These are phyloP conservation scores for Pezicula radicicola DNA, from an alignment of 2,329 filamentous ascomycete genomes.

Conservation along the genomic window DNA sequence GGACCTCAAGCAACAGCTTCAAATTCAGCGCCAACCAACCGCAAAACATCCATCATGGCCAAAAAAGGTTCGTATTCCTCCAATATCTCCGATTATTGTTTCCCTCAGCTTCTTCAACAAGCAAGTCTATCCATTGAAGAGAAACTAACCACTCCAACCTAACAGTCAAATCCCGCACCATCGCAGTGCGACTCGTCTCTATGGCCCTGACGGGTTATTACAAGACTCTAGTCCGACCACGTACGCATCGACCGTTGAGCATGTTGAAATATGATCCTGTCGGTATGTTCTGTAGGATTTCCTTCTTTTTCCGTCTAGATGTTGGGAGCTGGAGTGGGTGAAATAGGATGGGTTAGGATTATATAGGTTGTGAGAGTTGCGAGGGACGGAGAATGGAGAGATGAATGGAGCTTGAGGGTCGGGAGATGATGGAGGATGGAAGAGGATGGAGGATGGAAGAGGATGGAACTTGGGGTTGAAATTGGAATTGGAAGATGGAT, in stretches of 20 bases:
- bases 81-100: background rate
- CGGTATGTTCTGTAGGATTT: slow-evolving; percentile 50
- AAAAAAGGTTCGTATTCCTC: slow-evolving; percentile 35
- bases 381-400: no score
- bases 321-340: no score
- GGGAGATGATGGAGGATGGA: no score
- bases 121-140: background rate
- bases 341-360: no score
- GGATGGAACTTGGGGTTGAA: background rate
- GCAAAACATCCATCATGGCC: slow-evolving; percentile 31
- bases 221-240: slow-evolving; percentile 83
- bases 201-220: slow-evolving; percentile 99
- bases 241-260: slow-evolving; percentile 79
- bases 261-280: slow-evolving; percentile 99
- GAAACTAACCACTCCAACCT: background rate
- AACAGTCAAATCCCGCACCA: slow-evolving; percentile 74
- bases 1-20: background rate
- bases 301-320: background rate
- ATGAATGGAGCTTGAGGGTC: background rate
- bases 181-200: slow-evolving; percentile 90
- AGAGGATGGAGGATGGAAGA: background rate
- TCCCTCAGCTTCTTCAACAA: background rate
- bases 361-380: no score
- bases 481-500: background rate
- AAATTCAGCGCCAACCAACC: background rate